Evolutionary conservation across 2,329 filamentous ascomycete genomes (phyloP), one percentile per base, ranked within the genome.

Genomic region (Microdochium paspali): DNA sequence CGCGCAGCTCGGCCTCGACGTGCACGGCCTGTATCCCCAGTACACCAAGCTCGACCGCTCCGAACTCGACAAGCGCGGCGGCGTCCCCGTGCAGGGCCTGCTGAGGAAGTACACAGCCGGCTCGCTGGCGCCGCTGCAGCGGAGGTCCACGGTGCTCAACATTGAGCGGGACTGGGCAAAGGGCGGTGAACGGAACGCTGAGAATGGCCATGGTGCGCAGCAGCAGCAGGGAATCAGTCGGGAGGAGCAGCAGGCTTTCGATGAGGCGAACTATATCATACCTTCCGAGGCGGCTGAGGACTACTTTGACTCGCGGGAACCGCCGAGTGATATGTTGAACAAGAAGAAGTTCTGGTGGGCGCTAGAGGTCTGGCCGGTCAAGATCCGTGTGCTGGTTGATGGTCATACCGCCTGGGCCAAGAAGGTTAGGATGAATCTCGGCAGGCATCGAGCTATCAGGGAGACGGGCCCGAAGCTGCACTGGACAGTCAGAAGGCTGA

Each of bases 351-450:
- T 53, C 3, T 72, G 69, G 69, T 72, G 69, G 69, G 50, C 69
- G 3, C 56, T 71, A 2, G 69, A 72, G 50, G 49, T 67, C 18
- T 69, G 64, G 65, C 69, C 68, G 0, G 58, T 71, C 9, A 67
- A 70, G 47, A 58, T 70, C 2, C 53, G 60, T 2, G 46, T 69
- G 2, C 58, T 64, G 51, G 55, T 56, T 9, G 54, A 58, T 24
- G 51, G 55, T 5, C 50, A 54, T 0, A 60, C 64, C 9, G 51
- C 56, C 3, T 71, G 67, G 67, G 56, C 63, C 45, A 68, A 67
- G 54, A 59, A 57, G 24, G 51, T 66, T 0, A 48, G 61, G 1
- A 54, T 64, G 54, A 72, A 72, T 49, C 45, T 66, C 28, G 69
- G 67, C 0, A 52, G 62, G 30, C 61, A 64, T 53, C 58, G 69